Conservation (phyloP, 2,329 filamentous ascomycete species). For the Chrysosporium keratinophilum region DNA sequence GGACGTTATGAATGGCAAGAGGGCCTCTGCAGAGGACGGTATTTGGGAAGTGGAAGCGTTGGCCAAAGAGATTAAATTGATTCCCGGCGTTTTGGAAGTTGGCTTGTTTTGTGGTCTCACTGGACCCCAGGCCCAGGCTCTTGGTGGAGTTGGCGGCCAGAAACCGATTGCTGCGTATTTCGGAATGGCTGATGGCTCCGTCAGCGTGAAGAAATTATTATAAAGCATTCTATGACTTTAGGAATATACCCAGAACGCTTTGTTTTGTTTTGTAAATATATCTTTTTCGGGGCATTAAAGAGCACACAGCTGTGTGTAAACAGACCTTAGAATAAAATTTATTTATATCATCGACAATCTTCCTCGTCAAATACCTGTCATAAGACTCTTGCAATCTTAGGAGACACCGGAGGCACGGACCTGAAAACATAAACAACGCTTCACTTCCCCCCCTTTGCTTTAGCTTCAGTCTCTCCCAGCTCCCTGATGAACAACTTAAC, state of each 20-base stretch:
- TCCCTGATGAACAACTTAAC: conserved; percentile 72
- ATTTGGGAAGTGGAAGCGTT: conserved; percentile 72
- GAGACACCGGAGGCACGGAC: not conserved
- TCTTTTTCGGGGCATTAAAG: not conserved
- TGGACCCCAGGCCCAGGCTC: conserved; percentile 56
- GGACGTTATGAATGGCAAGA: conserved; percentile 42
- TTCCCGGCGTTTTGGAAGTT: conserved; percentile 82
- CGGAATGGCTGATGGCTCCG: conserved; percentile 68
- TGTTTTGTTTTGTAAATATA: not conserved
- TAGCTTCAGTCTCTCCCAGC: conserved; percentile 76
- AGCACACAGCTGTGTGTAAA: not conserved
- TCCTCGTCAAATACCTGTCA: not conserved
- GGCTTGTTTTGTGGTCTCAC: conserved; percentile 80
- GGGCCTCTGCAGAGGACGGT: conserved; percentile 51
- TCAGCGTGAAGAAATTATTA: conserved; percentile 44
- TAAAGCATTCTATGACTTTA: not conserved
- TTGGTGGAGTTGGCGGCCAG: conserved; percentile 60
- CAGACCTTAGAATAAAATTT: not conserved
- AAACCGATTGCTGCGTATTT: conserved; percentile 94
- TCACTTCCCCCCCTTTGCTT: conserved; percentile 66
- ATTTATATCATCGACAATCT: not conserved
- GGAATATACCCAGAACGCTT: no score
- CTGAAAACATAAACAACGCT: not conserved
- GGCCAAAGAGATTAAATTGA: conserved; percentile 62
- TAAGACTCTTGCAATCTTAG: not conserved